phyloP scores from a whole-genome alignment of 2,329 filamentous ascomycete genomes.

The Purpureocillium lavendulum region DNA sequence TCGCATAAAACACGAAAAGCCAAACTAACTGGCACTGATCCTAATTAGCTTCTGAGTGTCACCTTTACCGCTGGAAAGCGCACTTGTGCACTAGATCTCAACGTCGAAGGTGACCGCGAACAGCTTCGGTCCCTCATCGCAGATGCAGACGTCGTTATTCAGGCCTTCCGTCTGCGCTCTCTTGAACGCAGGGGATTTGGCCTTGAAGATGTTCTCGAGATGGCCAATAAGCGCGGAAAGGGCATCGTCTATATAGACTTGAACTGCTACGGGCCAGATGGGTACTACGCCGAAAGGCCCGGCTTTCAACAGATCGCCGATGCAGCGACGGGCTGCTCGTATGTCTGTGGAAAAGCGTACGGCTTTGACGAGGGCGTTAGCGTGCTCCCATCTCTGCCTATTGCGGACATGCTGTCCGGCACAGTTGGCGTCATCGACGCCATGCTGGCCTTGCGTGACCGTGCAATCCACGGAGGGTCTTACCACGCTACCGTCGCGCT shows the following conservation, averaged over 20 bases:
- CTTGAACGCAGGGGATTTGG: constrained; percentile 33
- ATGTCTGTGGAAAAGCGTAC: constrained; percentile 20
- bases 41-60: constrained; percentile 34
- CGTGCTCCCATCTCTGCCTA: too few species aligned
- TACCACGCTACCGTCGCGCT: too few species aligned
- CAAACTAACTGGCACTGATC: too few species aligned
- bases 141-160: constrained; percentile 31
- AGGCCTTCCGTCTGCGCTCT: constrained; percentile 25
- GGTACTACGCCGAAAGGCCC: constrained; percentile 49
- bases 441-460: too few species aligned
- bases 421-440: too few species aligned
- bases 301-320: constrained; percentile 64
- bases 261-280: constrained; percentile 53
- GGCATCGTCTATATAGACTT: constrained; percentile 57
- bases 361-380: constrained; percentile 14
- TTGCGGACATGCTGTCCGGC: too few species aligned
- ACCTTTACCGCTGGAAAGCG: constrained; percentile 17
- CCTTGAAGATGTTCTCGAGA: constrained; percentile 28
- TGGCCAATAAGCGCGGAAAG: constrained; percentile 40
- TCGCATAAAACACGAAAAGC: too few species aligned
- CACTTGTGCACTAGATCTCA: constrained; percentile 32
- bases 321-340: constrained; percentile 22
- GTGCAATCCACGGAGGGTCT: too few species aligned
- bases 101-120: constrained; percentile 26
- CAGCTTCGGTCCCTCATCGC: constrained; percentile 31